Evolutionary conservation across 768 basidiomycete species (phyloP), one percentile per base, ranked within the genome.

Genomic region (Sarcodon sp.): DNA sequence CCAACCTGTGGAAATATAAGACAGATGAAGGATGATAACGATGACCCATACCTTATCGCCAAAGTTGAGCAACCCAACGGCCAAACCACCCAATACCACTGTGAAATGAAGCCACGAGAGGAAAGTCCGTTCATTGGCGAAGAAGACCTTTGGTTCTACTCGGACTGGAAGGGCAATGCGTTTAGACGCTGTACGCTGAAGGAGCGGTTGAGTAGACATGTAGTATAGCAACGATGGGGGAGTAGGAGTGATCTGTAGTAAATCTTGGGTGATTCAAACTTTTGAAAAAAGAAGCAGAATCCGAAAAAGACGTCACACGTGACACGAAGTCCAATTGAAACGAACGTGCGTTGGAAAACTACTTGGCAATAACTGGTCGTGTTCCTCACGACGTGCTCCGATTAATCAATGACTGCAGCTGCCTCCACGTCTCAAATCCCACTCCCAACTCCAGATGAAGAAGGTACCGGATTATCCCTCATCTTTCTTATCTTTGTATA

Each of bases 71-170:
- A 99, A 67, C 9, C 96, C 96, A 11, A 98, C 92, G 1, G 92
- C 87, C 43, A 99, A 76, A 49, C 96, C 96, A 31, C 94, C 93
- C 7, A 99, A 80, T 50, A 99, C 90, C 66, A 98, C 91, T 36
- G 93, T 92, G 64, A 96, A 97, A 65, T 96, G 92, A 44, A 97
- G 76, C 96, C 94, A 98, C 75, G 92, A 93, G 41, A 99, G 73
- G 68, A 98, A 98, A 0, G 96, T 92, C 48, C 88, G 79, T 64
- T 92, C 90, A 64, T 93, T 93, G 38, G 90, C 90, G 57, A 93
- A 94, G 43, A 89, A 89, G 51, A 94, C 90, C 57, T 94, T 94
- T 33, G 90, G 90, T 64, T 94, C 90, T 46, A 91, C 87, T 54
- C 91, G 79, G 55, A 99, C 79, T 35, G 96, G 94, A 41, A 99